Evolutionary conservation across 2,329 filamentous ascomycete species (phyloP).

Genomic region (Fusarium buxicola): DNA sequence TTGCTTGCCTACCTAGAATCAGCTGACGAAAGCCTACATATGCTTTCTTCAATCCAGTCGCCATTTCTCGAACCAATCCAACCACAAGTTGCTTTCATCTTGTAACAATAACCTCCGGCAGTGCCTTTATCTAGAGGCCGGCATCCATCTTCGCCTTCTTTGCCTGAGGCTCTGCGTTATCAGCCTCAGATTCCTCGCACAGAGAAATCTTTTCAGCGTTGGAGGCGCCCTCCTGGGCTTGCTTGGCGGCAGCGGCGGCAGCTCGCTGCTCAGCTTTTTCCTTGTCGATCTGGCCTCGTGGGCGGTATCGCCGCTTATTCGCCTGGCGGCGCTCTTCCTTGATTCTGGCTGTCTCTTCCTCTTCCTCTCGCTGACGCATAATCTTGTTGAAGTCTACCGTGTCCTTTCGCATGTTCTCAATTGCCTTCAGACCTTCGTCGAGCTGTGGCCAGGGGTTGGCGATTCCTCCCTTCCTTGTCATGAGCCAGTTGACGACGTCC

Average conservation of each 20-base stretch:
- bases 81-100: not conserved
- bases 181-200: not conserved
- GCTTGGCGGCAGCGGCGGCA: constrained; percentile 13
- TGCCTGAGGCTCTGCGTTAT: not conserved
- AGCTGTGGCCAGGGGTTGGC: constrained; percentile 35
- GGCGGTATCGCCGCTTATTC: constrained; percentile 41
- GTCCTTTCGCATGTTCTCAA: constrained; percentile 37
- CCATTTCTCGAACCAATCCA: not conserved
- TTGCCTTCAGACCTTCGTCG: constrained; percentile 23
- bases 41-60: not conserved
- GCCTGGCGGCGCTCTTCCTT: constrained; percentile 38
- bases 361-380: constrained; percentile 25
- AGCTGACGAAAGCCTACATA: not conserved
- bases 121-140: not conserved
- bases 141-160: constrained; percentile 5
- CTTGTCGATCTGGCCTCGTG: constrained; percentile 33
- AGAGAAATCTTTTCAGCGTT: not conserved
- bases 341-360: constrained; percentile 19
- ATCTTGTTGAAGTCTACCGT: constrained; percentile 32
- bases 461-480: constrained; percentile 39
- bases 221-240: not conserved
- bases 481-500: constrained; percentile 38
- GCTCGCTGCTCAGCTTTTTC: constrained; percentile 31
- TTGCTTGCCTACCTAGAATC: not conserved
- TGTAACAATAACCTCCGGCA: not conserved